Base-by-base conservation (phyloP, 768 basidiomycete genomes). In the Auriculariales sp. region DNA sequence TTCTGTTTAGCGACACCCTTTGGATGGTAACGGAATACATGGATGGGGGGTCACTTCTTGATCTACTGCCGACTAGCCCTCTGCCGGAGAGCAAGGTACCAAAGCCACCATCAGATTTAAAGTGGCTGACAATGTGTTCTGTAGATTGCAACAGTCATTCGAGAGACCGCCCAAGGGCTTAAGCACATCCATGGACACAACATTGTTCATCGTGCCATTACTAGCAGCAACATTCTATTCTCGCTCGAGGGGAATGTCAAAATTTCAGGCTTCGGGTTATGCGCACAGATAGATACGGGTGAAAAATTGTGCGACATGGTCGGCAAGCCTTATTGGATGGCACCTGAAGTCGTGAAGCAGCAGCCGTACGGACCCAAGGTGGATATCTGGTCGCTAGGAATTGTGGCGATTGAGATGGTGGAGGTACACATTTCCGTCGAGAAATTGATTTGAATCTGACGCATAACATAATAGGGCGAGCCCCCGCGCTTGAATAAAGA, bases 21-120 rank as follows among this genome's bases (percentile, higher is more conserved):
- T 97, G 92, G 92, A 91, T 95, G 36, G 91, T 94, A 52, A 97
- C 94, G 92, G 92, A 97, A 68, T 94, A 88, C 61, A 97, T 97
- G 92, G 92, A 97, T 65, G 92, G 92, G 48, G 93, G 95, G 33
- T 92, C 94, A 15, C 70, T 99, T 59, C 97, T 92, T 24, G 94
- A 98, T 66, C 84, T 99, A 36, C 97, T 99, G 58, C 94, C 97
- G 70, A 91, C 93, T 58, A 98, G 97, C 64, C 79, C 87, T 34
- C 66, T 98, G 53, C 88, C 88, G 61, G 92, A 97, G 68, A 89
- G 92, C 60, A 92, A 97, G 67, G 94, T 97, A 46, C 80, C 88
- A 12, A 83, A 84, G n/a, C n/a, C n/a, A n/a, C n/a, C 58, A 95
- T 97, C 56, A 85, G 75, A 60, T 71, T 83, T 0, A 95, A 98